A percentile compares a stretch with the other conserved stretches of the same genome.
These are phyloP conservation scores for Sisymbrium altissimum DNA, from an alignment of 345 rosid species.

Conservation along the genomic window DNA sequence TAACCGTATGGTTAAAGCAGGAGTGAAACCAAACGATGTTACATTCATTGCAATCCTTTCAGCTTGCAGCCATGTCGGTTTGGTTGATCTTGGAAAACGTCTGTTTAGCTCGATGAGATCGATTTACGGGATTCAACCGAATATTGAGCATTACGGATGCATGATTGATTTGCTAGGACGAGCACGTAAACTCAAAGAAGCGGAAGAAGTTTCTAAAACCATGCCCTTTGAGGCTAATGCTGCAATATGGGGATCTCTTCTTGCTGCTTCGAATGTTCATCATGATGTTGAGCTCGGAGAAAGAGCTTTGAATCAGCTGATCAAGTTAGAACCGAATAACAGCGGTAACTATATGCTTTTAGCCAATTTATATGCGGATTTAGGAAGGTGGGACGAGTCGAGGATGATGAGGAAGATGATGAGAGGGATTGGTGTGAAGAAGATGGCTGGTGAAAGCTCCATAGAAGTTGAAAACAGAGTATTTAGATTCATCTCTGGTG, in stretches of 20 bases:
- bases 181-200: slow-evolving; percentile 60
- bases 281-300: slow-evolving; percentile 57
- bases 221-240: slow-evolving; percentile 76
- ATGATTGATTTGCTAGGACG: slow-evolving; percentile 64
- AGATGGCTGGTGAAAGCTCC: slow-evolving; percentile 64
- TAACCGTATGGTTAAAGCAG: slow-evolving; percentile 51
- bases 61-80: slow-evolving; percentile 72
- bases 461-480: slow-evolving; percentile 50
- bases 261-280: slow-evolving; percentile 61
- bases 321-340: slow-evolving; percentile 63
- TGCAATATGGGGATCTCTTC: slow-evolving; percentile 81
- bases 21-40: slow-evolving; percentile 53
- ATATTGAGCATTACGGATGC: slow-evolving; percentile 75
- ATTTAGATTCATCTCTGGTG: slow-evolving; percentile 52
- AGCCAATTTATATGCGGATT: slow-evolving; percentile 49
- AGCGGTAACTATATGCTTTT: slow-evolving; percentile 76
- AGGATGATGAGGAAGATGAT: slow-evolving; percentile 49
- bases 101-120: slow-evolving; percentile 47
- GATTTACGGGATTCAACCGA: slow-evolving; percentile 43
- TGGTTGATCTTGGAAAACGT: slow-evolving; percentile 47
- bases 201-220: slow-evolving; percentile 37
- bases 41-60: slow-evolving; percentile 75
- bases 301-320: slow-evolving; percentile 49
- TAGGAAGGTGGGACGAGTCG: slow-evolving; percentile 67
- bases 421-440: slow-evolving; percentile 56